Percentiles rank a stretch among this genome's conserved stretches.
Conservation (phyloP, 257 asterid species). For the Solanum peruvianum region DNA sequence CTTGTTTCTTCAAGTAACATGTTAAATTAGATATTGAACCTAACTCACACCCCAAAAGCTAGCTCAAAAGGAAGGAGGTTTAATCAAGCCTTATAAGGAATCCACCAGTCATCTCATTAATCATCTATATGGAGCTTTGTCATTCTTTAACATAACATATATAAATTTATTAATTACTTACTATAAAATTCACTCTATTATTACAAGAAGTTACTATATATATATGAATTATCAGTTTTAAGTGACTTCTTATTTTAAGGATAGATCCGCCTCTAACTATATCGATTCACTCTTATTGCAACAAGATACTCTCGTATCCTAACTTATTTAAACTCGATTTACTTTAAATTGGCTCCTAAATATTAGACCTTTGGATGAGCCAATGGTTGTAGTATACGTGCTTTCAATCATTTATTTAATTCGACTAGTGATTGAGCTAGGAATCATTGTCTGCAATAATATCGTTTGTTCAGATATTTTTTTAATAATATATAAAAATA, state of each 20-base stretch:
- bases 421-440: not conserved
- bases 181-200: no score
- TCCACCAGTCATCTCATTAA: no score
- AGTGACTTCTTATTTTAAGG: not conserved
- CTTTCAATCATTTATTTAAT: not conserved
- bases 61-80: no score
- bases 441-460: not conserved
- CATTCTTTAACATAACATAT: no score
- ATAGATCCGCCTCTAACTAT: not conserved
- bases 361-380: not conserved
- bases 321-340: not conserved
- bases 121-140: rapidly evolving
- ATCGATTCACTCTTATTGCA: not conserved
- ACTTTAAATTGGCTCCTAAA: not conserved
- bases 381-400: not conserved
- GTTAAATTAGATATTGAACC: no score
- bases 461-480: not conserved
- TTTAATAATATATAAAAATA: rapidly evolving
- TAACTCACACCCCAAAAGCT: no score
- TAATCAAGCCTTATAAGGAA: no score
- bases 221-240: no score
- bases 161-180: no score
- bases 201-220: no score
- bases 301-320: not conserved
- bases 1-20: no score